Conservation (phyloP, 805 yeast species). For the Nakazawaea wyomingensis region DNA sequence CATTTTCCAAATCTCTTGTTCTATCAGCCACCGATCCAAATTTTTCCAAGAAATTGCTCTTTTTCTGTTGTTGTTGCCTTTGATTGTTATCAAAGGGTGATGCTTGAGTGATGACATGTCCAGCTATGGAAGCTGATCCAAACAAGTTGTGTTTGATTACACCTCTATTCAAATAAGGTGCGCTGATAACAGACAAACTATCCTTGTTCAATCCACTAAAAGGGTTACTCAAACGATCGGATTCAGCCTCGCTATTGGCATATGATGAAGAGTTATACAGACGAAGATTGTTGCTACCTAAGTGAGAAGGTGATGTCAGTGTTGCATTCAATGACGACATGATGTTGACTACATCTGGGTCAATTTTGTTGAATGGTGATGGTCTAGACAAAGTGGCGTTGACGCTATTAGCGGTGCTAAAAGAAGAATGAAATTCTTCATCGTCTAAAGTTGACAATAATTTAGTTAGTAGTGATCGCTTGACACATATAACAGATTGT, state of each 20-base stretch:
- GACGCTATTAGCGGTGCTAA: background rate
- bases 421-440: slow-evolving; percentile 11
- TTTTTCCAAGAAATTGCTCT: slow-evolving; percentile 51
- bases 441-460: background rate
- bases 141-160: slow-evolving; percentile 34
- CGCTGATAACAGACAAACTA: slow-evolving; percentile 41
- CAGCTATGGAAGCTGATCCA: slow-evolving; percentile 59
- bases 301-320: slow-evolving; percentile 8
- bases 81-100: slow-evolving; percentile 33
- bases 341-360: slow-evolving; percentile 27
- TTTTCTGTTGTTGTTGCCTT: slow-evolving; percentile 15
- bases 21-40: slow-evolving; percentile 64
- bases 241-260: slow-evolving; percentile 36
- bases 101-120: slow-evolving; percentile 40
- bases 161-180: slow-evolving; percentile 27
- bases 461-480: background rate
- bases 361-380: slow-evolving; percentile 2
- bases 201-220: slow-evolving; percentile 43
- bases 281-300: slow-evolving; percentile 16
- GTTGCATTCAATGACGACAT: slow-evolving; percentile 25
- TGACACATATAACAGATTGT: background rate
- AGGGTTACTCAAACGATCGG: slow-evolving; percentile 26
- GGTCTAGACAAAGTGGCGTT: slow-evolving; percentile 4
- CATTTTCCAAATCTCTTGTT: slow-evolving; percentile 58
- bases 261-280: slow-evolving; percentile 12